Evolutionary conservation across 352 stramenopile genomes (phyloP).

Genomic region (Pythium grandisporangium): DNA sequence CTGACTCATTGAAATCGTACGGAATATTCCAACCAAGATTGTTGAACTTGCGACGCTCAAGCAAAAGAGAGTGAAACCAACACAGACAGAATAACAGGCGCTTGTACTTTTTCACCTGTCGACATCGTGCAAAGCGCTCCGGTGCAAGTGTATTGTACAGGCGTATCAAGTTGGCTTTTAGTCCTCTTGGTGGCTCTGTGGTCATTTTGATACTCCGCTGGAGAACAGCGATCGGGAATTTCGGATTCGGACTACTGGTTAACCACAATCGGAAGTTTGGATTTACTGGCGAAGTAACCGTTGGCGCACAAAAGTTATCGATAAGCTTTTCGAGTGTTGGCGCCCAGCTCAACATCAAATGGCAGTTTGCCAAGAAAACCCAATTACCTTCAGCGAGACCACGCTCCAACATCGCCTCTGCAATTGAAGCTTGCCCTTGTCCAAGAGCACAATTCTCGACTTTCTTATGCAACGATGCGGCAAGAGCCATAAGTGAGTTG

Average conservation of each 20-base stretch:
- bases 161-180: conserved; percentile 90
- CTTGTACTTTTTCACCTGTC: conserved; percentile 86
- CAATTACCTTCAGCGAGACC: conserved; percentile 85
- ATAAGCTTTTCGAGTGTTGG: conserved; percentile 92
- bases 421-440: conserved; percentile 90
- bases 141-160: conserved; percentile 92
- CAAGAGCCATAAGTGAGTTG: conserved; percentile 85
- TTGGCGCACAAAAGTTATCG: conserved; percentile 71
- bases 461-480: conserved; percentile 67
- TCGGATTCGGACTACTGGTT: conserved; percentile 87
- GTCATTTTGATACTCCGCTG: conserved; percentile 96
- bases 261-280: conserved; percentile 91
- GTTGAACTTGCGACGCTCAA: conserved; percentile 96
- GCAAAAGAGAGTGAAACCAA: conserved; percentile 94
- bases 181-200: conserved; percentile 88
- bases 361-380: conserved; percentile 95
- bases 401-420: conserved; percentile 83
- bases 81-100: conserved; percentile 91
- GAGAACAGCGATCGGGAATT: conserved; percentile 94
- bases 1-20: conserved; percentile 97
- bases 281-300: conserved; percentile 65
- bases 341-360: conserved; percentile 95
- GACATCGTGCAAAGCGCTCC: conserved; percentile 82
- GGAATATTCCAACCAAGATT: conserved; percentile 96
- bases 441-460: conserved; percentile 91